Conservation (phyloP, 2,329 filamentous ascomycete species). For the Xylaria sp. region DNA sequence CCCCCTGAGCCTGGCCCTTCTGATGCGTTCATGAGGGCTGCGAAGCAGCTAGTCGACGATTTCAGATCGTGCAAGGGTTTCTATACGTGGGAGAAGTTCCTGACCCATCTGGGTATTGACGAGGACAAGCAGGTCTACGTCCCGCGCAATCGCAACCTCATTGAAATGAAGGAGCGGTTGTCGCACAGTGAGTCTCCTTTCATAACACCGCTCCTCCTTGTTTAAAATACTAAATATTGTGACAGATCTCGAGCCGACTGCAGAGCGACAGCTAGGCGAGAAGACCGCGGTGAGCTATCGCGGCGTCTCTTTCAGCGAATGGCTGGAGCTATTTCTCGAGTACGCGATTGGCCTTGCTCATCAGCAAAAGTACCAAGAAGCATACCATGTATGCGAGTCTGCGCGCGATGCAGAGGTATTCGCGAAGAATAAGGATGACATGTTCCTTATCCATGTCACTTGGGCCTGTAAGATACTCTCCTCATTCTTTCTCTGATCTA, state of each 20-base stretch:
- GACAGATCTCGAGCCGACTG: constrained; percentile 31
- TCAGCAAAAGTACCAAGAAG: constrained; percentile 59
- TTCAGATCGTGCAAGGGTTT: constrained; percentile 60
- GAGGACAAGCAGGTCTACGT: constrained; percentile 31
- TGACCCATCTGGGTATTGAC: constrained; percentile 49
- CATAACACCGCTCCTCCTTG: too few relatives aligned
- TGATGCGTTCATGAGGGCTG: constrained; percentile 52
- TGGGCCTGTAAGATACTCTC: constrained; percentile 57
- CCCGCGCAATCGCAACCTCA: constrained; percentile 39
- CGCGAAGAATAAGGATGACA: constrained; percentile 60
- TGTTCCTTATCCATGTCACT: constrained; percentile 68
- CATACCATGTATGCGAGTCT: constrained; percentile 74
- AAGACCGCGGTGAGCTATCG: constrained; percentile 43
- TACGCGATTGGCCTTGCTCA: constrained; percentile 74
- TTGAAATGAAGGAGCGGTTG: constrained; percentile 52
- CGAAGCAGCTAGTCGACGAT: constrained; percentile 55
- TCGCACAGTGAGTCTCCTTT: constrained; percentile 42
- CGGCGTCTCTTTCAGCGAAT: constrained; percentile 73
- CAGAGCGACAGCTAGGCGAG: constrained; percentile 28
- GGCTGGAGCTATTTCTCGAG: constrained; percentile 86
- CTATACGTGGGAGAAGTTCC: constrained; percentile 62
- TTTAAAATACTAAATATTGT: constrained; percentile 11
- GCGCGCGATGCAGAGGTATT: constrained; percentile 80
- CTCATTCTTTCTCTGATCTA: background rate
- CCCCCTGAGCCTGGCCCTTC: constrained; percentile 35